These are phyloP conservation scores for Termitomyces bulborhizus DNA, from an alignment of 768 basidiomycete species.

Conservation along the genomic window DNA sequence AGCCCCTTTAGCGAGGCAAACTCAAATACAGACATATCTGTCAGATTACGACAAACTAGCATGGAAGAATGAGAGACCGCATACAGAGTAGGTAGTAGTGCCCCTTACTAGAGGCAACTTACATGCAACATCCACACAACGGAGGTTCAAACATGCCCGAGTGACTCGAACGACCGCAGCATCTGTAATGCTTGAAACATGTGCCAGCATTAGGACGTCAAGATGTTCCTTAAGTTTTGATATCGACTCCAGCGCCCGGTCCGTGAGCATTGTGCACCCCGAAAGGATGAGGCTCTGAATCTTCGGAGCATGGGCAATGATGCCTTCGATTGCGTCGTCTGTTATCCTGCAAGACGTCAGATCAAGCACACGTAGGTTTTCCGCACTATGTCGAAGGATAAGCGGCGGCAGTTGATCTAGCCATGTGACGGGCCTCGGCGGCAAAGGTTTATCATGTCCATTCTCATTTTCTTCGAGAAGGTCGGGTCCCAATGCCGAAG, in stretches of 20 bases:
- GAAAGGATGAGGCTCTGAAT: constrained; percentile 74
- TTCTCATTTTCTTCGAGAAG: constrained; percentile 12
- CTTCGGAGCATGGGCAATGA: constrained; percentile 68
- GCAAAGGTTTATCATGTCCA: constrained; percentile 43
- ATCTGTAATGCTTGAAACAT: constrained; percentile 79
- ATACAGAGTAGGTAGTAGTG: background rate
- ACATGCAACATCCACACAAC: constrained; percentile 87
- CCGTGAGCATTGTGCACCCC: constrained; percentile 72
- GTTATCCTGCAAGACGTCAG: constrained; percentile 70
- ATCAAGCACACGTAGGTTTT: constrained; percentile 75
- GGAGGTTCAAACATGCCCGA: constrained; percentile 63
- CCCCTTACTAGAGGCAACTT: constrained; percentile 26
- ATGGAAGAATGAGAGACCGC: constrained; percentile 4
- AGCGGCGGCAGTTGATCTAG: constrained; percentile 59
- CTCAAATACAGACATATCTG: constrained; percentile 82
- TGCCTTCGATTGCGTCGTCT: constrained; percentile 70
- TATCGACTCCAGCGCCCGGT: constrained; percentile 62
- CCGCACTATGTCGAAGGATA: constrained; percentile 56
- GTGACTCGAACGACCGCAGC: constrained; percentile 61
- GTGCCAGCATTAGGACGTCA: constrained; percentile 75
- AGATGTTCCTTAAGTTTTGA: constrained; percentile 68
- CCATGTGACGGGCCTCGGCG: constrained; percentile 53
- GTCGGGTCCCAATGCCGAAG: constrained; percentile 34
- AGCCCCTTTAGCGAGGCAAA: constrained; percentile 64
- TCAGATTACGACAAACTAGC: constrained; percentile 74